Base-by-base conservation (phyloP, 768 basidiomycete genomes). In the Agaricus sinodeliciosus region DNA sequence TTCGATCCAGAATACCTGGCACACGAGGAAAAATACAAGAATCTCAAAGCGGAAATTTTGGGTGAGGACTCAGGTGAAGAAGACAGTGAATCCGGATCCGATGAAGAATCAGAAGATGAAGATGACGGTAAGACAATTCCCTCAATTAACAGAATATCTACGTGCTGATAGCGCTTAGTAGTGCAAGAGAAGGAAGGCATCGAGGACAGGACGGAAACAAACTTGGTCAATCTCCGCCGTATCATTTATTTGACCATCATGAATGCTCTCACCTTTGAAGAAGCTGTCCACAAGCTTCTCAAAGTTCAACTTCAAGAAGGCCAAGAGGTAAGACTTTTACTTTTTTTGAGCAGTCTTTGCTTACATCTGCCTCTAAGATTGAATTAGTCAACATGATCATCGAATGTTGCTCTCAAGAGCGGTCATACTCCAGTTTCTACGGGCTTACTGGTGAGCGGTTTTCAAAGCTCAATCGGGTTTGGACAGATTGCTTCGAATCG, bases 341-440 rank as follows among this genome's bases (percentile, higher is more conserved):
- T 15, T 2, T 34, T 18, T 48, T n/a, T n/a, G 4, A 39, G 27
- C 11, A 22, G 28, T 28, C 25, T 1, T 47, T 16, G 49, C 41
- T 49, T 16, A 56, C 9, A 40, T 5, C n/a, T 43, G 5, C 0
- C 37, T 12, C 34, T 2, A 62, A 96, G 92, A 88, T 92, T 60
- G 95, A 97, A 66, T 70, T 99, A 54, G 82, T 90, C 66, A 97
- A 98, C 76, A 99, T 99, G 96, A 81, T 99, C 57, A 90, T 99
- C 68, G 95, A 98, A 63, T 99, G 96, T 87, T 98, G 96, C 67
- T 98, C 96, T 1, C 96, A 99, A 73, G 96, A 98, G 67, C 88
- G 96, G 12, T 94, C 95, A 0, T 99, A 97, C 68, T 92, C 90
- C 2, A 89, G 79, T n/a, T 98, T 96, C 76, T 99, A 94, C 63